Base-by-base conservation (phyloP, 2,329 filamentous ascomycete genomes). In the Nannizzia gypsea region DNA sequence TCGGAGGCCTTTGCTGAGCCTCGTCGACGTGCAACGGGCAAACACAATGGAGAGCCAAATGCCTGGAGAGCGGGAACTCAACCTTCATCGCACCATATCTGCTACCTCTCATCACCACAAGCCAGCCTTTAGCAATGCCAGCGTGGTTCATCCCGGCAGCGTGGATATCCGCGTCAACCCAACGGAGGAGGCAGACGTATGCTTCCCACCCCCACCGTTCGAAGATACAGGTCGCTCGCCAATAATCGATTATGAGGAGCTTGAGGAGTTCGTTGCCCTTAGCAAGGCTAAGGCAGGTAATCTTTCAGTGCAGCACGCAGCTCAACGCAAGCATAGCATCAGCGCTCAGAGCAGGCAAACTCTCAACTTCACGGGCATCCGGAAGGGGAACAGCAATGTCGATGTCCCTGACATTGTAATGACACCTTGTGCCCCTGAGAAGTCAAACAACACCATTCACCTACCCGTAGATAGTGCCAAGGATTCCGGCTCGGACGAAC, bases 1-100 rank as follows among this genome's bases (percentile, higher is more conserved):
- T 99, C 57, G 95, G 95, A 97, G 72, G 93, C 93, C 3, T 99
- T 99, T 73, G 93, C 93, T 17, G 89, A 93, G 68, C 89, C 89
- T 59, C 87, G 90, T 57, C 88, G 90, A 61, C 86, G 91, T 61
- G 89, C n/a, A 92, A 70, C 87, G 91, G 48, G 80, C 83, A 55
- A 81, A 83, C 56, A 87, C 85, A 2, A 71, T 83, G 63, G 89
- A 85, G 62, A 86, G 83, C 70, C 76, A 78, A 65, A 74, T 69
- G 15, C 73, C 79, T 36, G 81, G 81, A 2, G 78, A 82, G 36
- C 67, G 81, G 13, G 78, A 83, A 24, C 77, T 82, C 22, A 79
- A 82, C 24, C 76, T 91, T 28, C 83, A 88, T 64, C 83, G 89
- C 34, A 86, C 89, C 3, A 76, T 83, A 61, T 95, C 91, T 3